Evolutionary conservation across 1,139 yeast species (phyloP).

Genomic region (Magnusiomyces starmeri): DNA sequence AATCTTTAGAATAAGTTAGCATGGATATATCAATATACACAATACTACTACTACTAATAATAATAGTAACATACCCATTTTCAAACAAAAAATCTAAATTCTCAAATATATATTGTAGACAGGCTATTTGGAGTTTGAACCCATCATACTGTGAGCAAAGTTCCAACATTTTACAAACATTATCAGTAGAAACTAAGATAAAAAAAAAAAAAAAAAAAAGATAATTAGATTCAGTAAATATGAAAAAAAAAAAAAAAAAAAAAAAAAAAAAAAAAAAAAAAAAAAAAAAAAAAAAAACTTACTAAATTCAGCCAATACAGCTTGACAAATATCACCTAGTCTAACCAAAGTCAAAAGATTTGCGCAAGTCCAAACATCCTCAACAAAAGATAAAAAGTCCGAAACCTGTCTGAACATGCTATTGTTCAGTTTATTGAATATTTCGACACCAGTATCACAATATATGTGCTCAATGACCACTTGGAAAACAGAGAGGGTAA

Average conservation of each 20-base stretch:
- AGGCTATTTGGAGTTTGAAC: slow-evolving; percentile 47
- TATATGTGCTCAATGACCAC: slow-evolving; percentile 50
- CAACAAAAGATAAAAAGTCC: slow-evolving; percentile 46
- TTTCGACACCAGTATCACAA: slow-evolving; percentile 42
- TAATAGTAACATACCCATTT: slow-evolving; percentile 34
- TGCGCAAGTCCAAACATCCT: slow-evolving; percentile 55
- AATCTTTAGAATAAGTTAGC: slow-evolving; percentile 8
- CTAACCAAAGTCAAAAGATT: slow-evolving; percentile 59
- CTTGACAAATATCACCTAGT: slow-evolving; percentile 55
- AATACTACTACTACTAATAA: too few species aligned
- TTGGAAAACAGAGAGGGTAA: slow-evolving; percentile 41
- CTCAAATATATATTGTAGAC: slow-evolving; percentile 62
- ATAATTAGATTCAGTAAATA: slow-evolving; percentile 46
- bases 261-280: slow-evolving; percentile 5
- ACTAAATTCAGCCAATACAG: slow-evolving; percentile 50
- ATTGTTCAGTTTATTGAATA: slow-evolving; percentile 38
- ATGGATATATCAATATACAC: neutral
- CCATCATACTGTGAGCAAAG: slow-evolving; percentile 51
- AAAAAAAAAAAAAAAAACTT: slow-evolving; percentile 13
- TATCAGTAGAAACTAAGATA: slow-evolving; percentile 48
- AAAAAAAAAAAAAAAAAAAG: slow-evolving; percentile 4
- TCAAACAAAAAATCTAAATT: slow-evolving; percentile 59
- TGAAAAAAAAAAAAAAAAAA: too few species aligned
- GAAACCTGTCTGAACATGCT: slow-evolving; percentile 29
- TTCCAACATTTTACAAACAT: slow-evolving; percentile 49